These are phyloP conservation scores for Cystobasidium ongulense DNA, from an alignment of 768 basidiomycete species.

Conservation along the genomic window DNA sequence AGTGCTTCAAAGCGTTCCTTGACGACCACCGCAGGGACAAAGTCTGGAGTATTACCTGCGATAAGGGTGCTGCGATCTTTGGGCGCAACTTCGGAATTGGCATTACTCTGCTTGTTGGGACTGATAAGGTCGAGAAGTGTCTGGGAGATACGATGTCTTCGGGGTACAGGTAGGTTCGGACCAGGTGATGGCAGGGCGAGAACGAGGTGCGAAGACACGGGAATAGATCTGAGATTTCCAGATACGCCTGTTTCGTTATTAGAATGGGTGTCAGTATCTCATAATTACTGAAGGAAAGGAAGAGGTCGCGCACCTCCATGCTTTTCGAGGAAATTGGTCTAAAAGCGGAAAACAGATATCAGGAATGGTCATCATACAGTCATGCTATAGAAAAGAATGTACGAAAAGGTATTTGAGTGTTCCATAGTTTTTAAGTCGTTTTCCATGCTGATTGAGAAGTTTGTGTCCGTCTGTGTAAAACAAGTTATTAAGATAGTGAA, in stretches of 20 bases:
- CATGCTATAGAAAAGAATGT: not conserved
- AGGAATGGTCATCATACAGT: not conserved
- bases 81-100: too few relatives aligned
- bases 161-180: not conserved
- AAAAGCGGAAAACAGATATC: not conserved
- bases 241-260: not conserved
- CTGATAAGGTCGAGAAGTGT: not conserved
- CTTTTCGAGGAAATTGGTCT: not conserved
- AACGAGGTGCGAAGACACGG: not conserved
- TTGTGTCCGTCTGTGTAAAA: conserved; percentile 6
- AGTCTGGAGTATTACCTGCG: not conserved
- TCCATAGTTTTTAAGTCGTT: not conserved
- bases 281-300: not conserved
- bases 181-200: not conserved
- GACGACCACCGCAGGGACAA: not conserved
- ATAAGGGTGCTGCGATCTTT: not conserved
- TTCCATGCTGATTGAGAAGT: conserved; percentile 29
- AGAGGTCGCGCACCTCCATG: conserved; percentile 9
- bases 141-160: not conserved
- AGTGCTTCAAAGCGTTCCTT: not conserved
- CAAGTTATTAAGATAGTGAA: too few relatives aligned
- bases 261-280: not conserved
- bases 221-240: not conserved
- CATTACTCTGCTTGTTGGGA: not conserved
- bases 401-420: conserved; percentile 15